phyloP scores from a whole-genome alignment of 352 stramenopile genomes.

The Phytophthora colocasiae region DNA sequence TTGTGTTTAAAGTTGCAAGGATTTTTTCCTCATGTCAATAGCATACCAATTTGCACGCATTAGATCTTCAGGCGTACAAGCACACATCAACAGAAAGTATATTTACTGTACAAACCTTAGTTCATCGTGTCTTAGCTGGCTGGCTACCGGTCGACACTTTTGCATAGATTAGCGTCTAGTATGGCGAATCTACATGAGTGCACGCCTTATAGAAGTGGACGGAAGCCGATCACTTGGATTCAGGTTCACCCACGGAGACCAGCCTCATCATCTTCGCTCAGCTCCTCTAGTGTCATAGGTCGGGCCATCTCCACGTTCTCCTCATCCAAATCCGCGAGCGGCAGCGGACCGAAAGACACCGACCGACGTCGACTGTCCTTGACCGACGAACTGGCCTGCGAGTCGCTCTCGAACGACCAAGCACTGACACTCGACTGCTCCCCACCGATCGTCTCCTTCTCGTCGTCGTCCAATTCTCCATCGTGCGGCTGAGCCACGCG shows the following conservation, averaged over 20 bases:
- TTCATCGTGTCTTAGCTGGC: too few species aligned
- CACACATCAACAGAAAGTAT: neutral
- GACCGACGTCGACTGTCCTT: conserved; percentile 38
- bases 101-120: too few species aligned
- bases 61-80: neutral
- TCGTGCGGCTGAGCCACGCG: conserved; percentile 15
- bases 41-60: too few species aligned
- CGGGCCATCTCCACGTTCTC: conserved; percentile 23
- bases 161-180: too few species aligned
- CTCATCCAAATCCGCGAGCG: conserved; percentile 17
- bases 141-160: too few species aligned
- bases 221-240: neutral
- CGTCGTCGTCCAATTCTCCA: conserved; percentile 7
- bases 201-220: neutral
- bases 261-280: conserved; percentile 29
- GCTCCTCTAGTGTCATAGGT: conserved; percentile 24
- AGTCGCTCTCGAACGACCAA: conserved; percentile 42
- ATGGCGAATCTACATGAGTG: too few species aligned
- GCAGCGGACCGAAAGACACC: conserved; percentile 39
- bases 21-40: too few species aligned
- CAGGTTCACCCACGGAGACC: neutral
- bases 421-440: conserved; percentile 33
- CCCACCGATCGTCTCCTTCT: conserved; percentile 17
- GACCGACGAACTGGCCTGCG: conserved; percentile 33
- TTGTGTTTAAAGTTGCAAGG: too few species aligned